These are phyloP conservation scores for Trypanosomatidae sp. DNA, from an alignment of 208 protist species.

Conservation along the genomic window DNA sequence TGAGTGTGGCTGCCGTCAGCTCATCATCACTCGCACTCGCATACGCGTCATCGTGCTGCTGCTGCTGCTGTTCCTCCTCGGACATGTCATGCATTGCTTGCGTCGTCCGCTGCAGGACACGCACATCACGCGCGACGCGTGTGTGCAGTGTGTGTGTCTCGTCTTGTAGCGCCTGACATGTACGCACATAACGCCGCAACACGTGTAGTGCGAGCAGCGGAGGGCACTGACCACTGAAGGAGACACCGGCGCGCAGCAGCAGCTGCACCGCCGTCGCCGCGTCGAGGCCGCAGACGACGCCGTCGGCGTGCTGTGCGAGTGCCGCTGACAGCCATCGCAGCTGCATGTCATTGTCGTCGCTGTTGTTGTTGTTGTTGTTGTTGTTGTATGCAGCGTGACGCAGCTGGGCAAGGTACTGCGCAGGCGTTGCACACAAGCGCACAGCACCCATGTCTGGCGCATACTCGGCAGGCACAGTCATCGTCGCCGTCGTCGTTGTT, in stretches of 20 bases:
- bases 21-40: too few species aligned
- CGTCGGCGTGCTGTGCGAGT: slow-evolving; percentile 9
- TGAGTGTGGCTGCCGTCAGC: too few species aligned
- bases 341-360: slow-evolving; percentile 4
- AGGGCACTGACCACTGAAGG: slow-evolving; percentile 40
- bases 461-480: too few species aligned
- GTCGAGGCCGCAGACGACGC: slow-evolving; percentile 44
- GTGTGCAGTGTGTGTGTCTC: not conserved
- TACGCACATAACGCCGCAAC: slow-evolving; percentile 49
- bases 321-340: not conserved
- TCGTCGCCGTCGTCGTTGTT: too few species aligned
- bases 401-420: too few species aligned
- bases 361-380: not conserved
- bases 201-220: slow-evolving; percentile 60
- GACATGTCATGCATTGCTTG: not conserved
- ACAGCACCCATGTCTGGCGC: too few species aligned
- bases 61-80: not conserved
- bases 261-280: slow-evolving; percentile 30
- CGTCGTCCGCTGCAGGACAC: too few species aligned
- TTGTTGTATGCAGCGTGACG: too few species aligned
- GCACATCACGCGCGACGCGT: too few species aligned
- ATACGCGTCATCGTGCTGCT: too few species aligned
- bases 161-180: slow-evolving; percentile 31
- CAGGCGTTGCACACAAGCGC: too few species aligned
- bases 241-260: slow-evolving; percentile 52